Percentiles rank a stretch among this genome's conserved stretches.
phyloP scores from a whole-genome alignment of 2,329 filamentous ascomycete species.

The Pestalotiopsis sp. region DNA sequence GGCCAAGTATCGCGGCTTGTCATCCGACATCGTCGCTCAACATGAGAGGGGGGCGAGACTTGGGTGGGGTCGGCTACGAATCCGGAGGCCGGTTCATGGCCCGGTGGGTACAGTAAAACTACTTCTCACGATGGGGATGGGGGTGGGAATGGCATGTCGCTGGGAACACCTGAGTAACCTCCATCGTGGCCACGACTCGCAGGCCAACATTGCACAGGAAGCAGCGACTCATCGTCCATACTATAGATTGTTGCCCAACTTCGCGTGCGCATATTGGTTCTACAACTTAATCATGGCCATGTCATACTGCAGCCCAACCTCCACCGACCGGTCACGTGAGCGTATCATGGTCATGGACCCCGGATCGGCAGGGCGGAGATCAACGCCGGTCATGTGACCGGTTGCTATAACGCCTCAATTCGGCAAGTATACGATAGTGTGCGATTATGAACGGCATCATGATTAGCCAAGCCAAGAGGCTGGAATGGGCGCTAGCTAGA shows the following conservation, averaged over 20 bases:
- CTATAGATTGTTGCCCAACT: background rate
- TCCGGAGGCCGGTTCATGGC: background rate
- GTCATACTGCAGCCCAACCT: background rate
- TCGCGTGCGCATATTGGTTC: background rate
- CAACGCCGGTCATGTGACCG: background rate
- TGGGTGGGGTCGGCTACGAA: background rate
- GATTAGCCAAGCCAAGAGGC: background rate
- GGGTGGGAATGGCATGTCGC: too few relatives aligned
- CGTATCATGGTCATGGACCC: background rate
- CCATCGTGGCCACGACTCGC: background rate
- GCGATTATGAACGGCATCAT: background rate
- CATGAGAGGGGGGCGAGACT: background rate
- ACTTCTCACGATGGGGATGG: background rate
- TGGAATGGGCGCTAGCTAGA: background rate
- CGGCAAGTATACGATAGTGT: background rate
- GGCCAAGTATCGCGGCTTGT: background rate
- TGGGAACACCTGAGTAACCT: background rate
- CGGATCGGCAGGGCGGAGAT: background rate
- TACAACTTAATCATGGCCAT: background rate
- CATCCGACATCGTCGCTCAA: background rate
- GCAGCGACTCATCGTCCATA: background rate
- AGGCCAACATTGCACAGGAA: background rate
- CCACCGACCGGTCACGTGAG: background rate
- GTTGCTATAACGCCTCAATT: background rate
- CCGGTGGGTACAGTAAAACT: background rate